These are phyloP conservation scores for Penicillium griseofulvum DNA, from an alignment of 2,329 filamentous ascomycete genomes.

Conservation along the genomic window DNA sequence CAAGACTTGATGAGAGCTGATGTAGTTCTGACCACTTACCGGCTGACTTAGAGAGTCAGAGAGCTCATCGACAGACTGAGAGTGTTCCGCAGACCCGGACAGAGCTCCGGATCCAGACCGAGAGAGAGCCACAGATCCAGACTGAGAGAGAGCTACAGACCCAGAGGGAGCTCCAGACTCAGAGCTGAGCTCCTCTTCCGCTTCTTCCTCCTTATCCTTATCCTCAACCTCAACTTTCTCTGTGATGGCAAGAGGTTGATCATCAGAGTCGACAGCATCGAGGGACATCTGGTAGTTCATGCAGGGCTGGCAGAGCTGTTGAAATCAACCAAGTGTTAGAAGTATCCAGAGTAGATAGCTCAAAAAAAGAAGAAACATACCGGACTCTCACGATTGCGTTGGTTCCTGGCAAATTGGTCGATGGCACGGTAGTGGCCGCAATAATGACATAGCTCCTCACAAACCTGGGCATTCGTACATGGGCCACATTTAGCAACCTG, in stretches of 20 bases:
- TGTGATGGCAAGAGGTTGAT: not conserved
- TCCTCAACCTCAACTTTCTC: not conserved
- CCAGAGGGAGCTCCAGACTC: not conserved
- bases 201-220: not conserved
- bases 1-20: not conserved
- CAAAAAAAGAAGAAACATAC: not conserved
- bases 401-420: constrained; percentile 5
- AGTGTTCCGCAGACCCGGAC: not conserved
- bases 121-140: not conserved
- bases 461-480: not conserved
- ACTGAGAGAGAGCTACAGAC: not conserved
- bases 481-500: constrained; percentile 5
- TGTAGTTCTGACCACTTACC: not conserved
- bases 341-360: no score
- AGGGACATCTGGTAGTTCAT: constrained; percentile 13
- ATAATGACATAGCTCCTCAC: constrained; percentile 1
- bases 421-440: constrained; percentile 6
- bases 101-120: not conserved
- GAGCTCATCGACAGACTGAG: not conserved
- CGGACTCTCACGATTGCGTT: constrained; percentile 3
- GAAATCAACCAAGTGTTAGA: not conserved
- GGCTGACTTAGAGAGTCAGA: not conserved
- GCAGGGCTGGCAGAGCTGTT: constrained; percentile 6
- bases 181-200: not conserved
- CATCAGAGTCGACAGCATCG: not conserved